Evolutionary conservation across 306 rosid genomes (phyloP), one percentile per base, ranked within the genome.

Genomic region (Medicago arabica): DNA sequence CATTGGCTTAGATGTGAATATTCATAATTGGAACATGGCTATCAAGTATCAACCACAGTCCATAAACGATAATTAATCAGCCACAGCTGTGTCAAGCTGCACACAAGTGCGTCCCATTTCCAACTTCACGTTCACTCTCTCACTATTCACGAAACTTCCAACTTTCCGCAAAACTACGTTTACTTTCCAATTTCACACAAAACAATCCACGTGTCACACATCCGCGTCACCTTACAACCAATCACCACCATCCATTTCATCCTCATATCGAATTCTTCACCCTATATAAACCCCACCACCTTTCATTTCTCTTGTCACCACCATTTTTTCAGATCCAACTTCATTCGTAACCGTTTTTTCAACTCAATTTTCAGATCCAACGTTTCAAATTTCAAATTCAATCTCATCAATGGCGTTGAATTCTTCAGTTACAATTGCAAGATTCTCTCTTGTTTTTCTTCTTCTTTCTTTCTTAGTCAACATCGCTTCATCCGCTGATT

Each of bases 331-430:
- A 34, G 38, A 34, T 34, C 38, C 38, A 34, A 34, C 38, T 70
- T 17, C 68, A 11, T 76, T 55, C 31, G 12, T 46, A 46, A 46
- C 4, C 71, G 13, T 80, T 64, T 28, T 28, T 72, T 84, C 75
- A 34, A 51, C 54, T 80, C 70, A 1, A n/a, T 31, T 72, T 19
- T n/a, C 59, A 69, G 88, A 83, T 89, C 97, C 74, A 28, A 12
- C 84, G 1, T 17, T 70, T 58, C 77, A 4, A 9, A 4, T 4
- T 60, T 67, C 28, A 51, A 65, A 58, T 34, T 80, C 72, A 60
- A 8, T 13, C 6, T 13, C 4, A 34, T 13, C 7, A 72, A 94
- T 92, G 97, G 2, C 73, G 11, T 2, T 71, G 36, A 31, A 31
- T 31, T 31, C 36, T 31, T 31, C 36, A 25, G 2, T 25, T 31